phyloP scores from a whole-genome alignment of 768 basidiomycete species.

The Leccinum olivaceopallidum region DNA sequence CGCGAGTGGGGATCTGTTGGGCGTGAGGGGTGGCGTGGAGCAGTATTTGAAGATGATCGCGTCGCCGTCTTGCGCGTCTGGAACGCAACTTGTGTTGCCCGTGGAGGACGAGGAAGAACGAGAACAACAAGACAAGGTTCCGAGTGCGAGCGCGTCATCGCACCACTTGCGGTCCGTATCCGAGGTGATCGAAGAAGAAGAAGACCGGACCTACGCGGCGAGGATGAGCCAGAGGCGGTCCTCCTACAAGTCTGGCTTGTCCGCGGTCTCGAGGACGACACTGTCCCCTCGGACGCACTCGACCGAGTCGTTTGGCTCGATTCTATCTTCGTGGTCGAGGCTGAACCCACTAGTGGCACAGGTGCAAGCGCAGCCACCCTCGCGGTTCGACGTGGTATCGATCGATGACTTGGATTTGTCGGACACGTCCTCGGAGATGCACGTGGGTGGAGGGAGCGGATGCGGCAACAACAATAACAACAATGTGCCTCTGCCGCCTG shows the following conservation, averaged over 20 bases:
- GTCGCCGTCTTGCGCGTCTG: slow-evolving; percentile 25
- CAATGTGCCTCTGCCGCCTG: slow-evolving; percentile 45
- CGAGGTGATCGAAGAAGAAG: background rate
- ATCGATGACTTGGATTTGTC: slow-evolving; percentile 83
- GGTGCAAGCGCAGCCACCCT: slow-evolving; percentile 44
- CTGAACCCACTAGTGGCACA: slow-evolving; percentile 35
- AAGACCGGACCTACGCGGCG: slow-evolving; percentile 20
- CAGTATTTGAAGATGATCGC: slow-evolving; percentile 63
- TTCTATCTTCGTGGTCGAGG: slow-evolving; percentile 31
- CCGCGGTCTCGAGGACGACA: slow-evolving; percentile 20
- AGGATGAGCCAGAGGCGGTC: no score
- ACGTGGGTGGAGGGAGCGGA: slow-evolving; percentile 24
- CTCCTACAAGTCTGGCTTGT: slow-evolving; percentile 10
- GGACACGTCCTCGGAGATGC: slow-evolving; percentile 64
- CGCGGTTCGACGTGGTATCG: slow-evolving; percentile 71
- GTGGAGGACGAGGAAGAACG: background rate
- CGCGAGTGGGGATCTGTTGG: slow-evolving; percentile 60
- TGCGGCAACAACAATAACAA: no score
- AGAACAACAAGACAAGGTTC: slow-evolving; percentile 9
- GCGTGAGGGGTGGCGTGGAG: slow-evolving; percentile 63
- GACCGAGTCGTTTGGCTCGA: slow-evolving; percentile 35
- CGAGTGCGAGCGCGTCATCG: background rate
- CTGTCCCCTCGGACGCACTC: slow-evolving; percentile 32
- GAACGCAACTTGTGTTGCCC: slow-evolving; percentile 1
- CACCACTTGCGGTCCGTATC: no score